phyloP scores from a whole-genome alignment of 139 green algal species.

The Edaphochlamys debaryana region DNA sequence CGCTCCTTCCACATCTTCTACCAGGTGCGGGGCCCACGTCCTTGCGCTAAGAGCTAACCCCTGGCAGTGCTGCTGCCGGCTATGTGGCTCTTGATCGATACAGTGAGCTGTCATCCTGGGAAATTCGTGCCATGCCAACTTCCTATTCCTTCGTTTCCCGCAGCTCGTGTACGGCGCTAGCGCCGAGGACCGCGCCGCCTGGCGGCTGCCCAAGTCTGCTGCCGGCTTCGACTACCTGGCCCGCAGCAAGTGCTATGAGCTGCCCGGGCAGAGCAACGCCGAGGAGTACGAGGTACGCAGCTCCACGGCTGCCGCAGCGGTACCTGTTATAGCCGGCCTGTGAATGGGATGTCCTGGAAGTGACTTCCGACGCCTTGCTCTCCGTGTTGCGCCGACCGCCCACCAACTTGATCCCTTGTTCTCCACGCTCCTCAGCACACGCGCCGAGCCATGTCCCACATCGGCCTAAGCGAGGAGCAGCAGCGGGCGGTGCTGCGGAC shows the following conservation, averaged over 20 bases:
- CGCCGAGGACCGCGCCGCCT: slow-evolving; percentile 65
- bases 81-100: too few relatives aligned
- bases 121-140: too few relatives aligned
- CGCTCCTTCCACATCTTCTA: slow-evolving; percentile 99
- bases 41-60: too few relatives aligned
- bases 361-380: too few relatives aligned
- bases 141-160: too few relatives aligned
- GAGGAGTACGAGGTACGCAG: slow-evolving; percentile 87
- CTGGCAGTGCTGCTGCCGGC: too few relatives aligned
- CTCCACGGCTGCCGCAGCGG: too few relatives aligned
- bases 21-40: slow-evolving; percentile 84
- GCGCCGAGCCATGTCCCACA: slow-evolving; percentile 86
- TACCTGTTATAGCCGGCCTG: too few relatives aligned
- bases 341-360: too few relatives aligned
- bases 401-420: too few relatives aligned
- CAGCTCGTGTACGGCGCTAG: slow-evolving; percentile 91
- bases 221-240: slow-evolving; percentile 87
- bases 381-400: too few relatives aligned
- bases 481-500: slow-evolving; percentile 83
- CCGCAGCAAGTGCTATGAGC: slow-evolving; percentile 83
- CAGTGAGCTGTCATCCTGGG: too few relatives aligned
- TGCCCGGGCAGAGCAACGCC: slow-evolving; percentile 82
- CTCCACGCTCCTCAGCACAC: slow-evolving; percentile 77
- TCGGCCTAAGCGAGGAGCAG: slow-evolving; percentile 86
- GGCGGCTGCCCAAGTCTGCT: slow-evolving; percentile 64